Evolutionary conservation across 2,329 filamentous ascomycete genomes (phyloP).

Genomic region (Colletotrichum cordylinicola): DNA sequence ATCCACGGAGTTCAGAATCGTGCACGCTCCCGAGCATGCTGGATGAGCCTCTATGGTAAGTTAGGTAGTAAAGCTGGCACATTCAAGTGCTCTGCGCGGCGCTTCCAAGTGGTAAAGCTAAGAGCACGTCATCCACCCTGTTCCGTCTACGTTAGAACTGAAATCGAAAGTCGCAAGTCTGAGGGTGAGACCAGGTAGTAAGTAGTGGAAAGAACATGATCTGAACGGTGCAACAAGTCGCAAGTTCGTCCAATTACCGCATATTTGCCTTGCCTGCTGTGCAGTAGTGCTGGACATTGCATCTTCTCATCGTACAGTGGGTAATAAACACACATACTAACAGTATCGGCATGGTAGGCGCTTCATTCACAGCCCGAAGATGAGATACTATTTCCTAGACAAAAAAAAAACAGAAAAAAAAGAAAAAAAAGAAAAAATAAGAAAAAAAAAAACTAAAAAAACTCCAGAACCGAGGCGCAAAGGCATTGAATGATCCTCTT

Average conservation of each 20-base stretch:
- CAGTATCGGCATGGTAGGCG: neutral
- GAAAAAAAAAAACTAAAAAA: neutral
- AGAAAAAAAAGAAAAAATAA: no score
- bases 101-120: neutral
- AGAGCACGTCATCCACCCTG: neutral
- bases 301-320: neutral
- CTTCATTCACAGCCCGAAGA: neutral
- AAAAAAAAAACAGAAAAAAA: no score
- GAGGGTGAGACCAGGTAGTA: neutral
- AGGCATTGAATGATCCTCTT: neutral
- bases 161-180: neutral
- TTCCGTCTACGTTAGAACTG: neutral
- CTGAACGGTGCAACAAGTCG: neutral
- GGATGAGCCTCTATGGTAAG: neutral
- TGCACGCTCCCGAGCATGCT: neutral
- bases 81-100: neutral
- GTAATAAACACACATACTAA: neutral
- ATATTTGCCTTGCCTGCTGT: neutral
- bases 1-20: neutral
- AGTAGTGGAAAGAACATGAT: neutral
- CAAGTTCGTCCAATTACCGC: neutral
- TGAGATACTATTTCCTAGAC: neutral
- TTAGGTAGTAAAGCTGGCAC: neutral
- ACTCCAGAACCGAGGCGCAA: neutral
- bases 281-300: neutral